Base-by-base conservation (phyloP, 306 rosid genomes). In the Clitoria ternatea region DNA sequence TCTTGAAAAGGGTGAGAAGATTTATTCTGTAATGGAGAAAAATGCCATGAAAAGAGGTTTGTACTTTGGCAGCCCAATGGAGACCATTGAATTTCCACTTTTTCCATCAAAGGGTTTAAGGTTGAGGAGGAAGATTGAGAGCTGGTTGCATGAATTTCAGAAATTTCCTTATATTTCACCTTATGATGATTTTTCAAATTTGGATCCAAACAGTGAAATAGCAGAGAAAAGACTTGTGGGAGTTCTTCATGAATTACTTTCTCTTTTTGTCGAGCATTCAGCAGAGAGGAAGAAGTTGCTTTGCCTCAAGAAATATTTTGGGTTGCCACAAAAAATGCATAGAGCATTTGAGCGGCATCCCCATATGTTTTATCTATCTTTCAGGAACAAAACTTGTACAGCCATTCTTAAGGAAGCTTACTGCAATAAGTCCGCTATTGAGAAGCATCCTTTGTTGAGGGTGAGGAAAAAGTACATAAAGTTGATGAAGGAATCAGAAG, bases 331-430 rank as follows among this genome's bases (percentile, higher is more conserved):
- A 84, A 93, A 90, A 81, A 77, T 87, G 76, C 97, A 90, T 80
- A 90, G 54, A 67, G 96, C 89, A 10, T 93, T 93, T 65, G 97
- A 93, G 85, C 76, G 97, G 61, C 97, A 93, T 74, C 94, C 94
- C 24, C 85, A 87, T 39, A 80, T 93, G 74, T 93, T 90, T 67
- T 88, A 93, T 57, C 78, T 85, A 52, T 90, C 98, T 52, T 23
- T 76, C 32, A 85, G 67, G 87, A 88, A 88, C 77, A 93, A 85
- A 44, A 90, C 97, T 37, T 90, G 98, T 70, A 82, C 96, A 1
- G 89, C 80, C 19, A 90, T 93, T 70, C 97, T 90, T 36, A 93
- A 88, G 77, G 94, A 90, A 78, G 87, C 97, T 65, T 88, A 85
- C 76, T 73, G 66, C 24, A 62, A 77, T 68, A 75, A 71, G 62